Evolutionary conservation across 495 filamentous ascomycete species (phyloP).

Genomic region (Staphylotrichum longicolle): DNA sequence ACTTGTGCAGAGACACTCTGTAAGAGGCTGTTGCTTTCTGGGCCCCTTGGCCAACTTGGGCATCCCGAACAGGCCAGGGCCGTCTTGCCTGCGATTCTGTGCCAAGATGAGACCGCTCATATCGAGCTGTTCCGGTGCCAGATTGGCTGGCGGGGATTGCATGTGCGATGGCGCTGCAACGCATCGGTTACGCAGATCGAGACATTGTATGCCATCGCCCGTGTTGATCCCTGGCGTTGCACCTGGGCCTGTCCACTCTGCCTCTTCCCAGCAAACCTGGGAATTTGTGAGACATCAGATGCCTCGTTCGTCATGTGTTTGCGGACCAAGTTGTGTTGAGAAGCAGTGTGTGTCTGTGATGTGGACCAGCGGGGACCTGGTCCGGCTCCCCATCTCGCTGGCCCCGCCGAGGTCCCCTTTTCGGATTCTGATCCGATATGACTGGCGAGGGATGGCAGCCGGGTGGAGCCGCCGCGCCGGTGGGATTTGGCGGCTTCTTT

Average conservation of each 20-base stretch:
- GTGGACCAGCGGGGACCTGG: background rate
- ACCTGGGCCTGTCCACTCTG: constrained; percentile 7
- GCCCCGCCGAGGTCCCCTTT: background rate
- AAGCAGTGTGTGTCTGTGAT: background rate
- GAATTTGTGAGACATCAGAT: constrained; percentile 12
- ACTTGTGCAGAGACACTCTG: too few species aligned
- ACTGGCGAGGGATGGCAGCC: background rate
- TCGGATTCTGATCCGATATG: background rate
- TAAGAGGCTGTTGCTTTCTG: too few species aligned
- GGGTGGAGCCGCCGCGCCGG: background rate
- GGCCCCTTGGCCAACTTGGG: constrained; percentile 1
- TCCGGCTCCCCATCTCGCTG: background rate
- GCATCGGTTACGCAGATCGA: constrained; percentile 29
- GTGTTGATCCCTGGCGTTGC: constrained; percentile 25
- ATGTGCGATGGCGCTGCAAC: constrained; percentile 17
- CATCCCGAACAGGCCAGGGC: constrained; percentile 8
- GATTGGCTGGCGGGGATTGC: constrained; percentile 12
- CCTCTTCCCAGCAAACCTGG: too few species aligned
- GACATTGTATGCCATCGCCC: constrained; percentile 33
- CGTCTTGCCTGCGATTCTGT: constrained; percentile 5
- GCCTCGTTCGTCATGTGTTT: constrained; percentile 19
- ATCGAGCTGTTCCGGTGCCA: constrained; percentile 27
- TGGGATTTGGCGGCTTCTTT: constrained; percentile 1
- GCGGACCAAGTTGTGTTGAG: background rate
- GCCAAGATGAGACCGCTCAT: constrained; percentile 5